Base-by-base conservation (phyloP, 2,329 filamentous ascomycete species). In the Ophiostoma sp. region DNA sequence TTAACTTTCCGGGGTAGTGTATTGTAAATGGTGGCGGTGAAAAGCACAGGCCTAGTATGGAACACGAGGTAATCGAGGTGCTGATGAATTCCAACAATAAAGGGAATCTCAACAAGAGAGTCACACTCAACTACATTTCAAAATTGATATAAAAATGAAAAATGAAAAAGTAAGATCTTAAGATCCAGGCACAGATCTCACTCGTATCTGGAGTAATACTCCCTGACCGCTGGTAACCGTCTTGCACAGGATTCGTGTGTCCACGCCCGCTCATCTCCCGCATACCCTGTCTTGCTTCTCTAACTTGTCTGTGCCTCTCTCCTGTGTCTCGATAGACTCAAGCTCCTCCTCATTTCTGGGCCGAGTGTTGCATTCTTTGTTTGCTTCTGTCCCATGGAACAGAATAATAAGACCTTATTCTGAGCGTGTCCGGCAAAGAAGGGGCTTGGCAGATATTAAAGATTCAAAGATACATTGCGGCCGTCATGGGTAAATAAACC, bases 211-310 rank as follows among this genome's bases (percentile, higher is more conserved):
- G 20, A n/a, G 44, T 17, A 48, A 17, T 11, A 20, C 44, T 48
- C 17, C 5, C 20, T n/a, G n/a, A 13, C 52, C 7, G 8, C 52
- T 54, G 52, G 52, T n/a, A 20, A 8, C 17, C 20, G 17, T 10
- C 52, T 57, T n/a, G 52, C 52, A 8, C 52, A 57, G 52, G 3
- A 27, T 57, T 13, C 52, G 52, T n/a, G 8, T 57, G n/a, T 57
- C 52, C 52, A 57, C 17, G 23, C 52, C 52, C 52, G 52, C 23
- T 57, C 52, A 57, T 57, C 52, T 57, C 52, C 52, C 52, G 23
- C 44, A n/a, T 17, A 48, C 44, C 41, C 44, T n/a, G 20, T n/a
- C 36, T 39, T 48, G 15, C 17, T 7, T 48, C 15, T 8, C 52
- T 6, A 57, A n/a, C 52, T 27, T 57, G 52, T 23, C 23, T 27